A percentile compares a stretch with the other conserved stretches of the same genome.
phyloP scores from a whole-genome alignment of 768 basidiomycete species.

The Mycena belliarum region DNA sequence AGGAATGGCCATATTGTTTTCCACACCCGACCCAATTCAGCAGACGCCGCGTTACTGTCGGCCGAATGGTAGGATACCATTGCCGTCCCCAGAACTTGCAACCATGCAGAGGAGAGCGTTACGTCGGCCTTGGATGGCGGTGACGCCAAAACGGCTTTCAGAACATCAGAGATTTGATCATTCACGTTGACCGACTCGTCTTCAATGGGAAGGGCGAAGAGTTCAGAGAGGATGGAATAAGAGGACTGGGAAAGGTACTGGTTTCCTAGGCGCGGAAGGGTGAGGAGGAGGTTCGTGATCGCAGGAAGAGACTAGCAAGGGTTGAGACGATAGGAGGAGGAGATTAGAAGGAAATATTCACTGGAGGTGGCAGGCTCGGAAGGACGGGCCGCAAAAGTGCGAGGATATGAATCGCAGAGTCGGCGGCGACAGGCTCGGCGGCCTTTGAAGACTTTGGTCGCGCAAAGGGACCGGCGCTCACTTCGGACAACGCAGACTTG shows the following conservation, averaged over 20 bases:
- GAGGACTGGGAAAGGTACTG: slow-evolving; percentile 87
- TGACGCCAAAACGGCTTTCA: slow-evolving; percentile 68
- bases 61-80: slow-evolving; percentile 63
- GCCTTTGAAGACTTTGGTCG: slow-evolving; percentile 60
- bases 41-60: slow-evolving; percentile 50
- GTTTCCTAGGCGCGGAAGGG: slow-evolving; percentile 84
- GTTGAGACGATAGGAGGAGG: slow-evolving; percentile 13
- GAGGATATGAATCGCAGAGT: slow-evolving; percentile 78
- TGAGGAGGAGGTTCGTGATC: slow-evolving; percentile 71
- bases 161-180: slow-evolving; percentile 59
- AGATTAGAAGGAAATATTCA: slow-evolving; percentile 40
- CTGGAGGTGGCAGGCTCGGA: slow-evolving; percentile 62
- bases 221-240: slow-evolving; percentile 82
- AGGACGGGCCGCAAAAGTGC: slow-evolving; percentile 69
- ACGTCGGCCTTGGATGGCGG: slow-evolving; percentile 70
- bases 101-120: slow-evolving; percentile 75
- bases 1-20: slow-evolving; percentile 75
- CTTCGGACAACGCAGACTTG: slow-evolving; percentile 63
- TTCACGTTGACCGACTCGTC: slow-evolving; percentile 51
- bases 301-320: slow-evolving; percentile 64
- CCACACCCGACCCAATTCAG: slow-evolving; percentile 68
- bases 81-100: slow-evolving; percentile 70
- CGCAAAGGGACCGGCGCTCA: slow-evolving; percentile 58
- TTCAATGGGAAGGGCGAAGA: slow-evolving; percentile 59
- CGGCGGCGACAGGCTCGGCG: slow-evolving; percentile 57